phyloP scores from a whole-genome alignment of 2,329 filamentous ascomycete species.

The Penicillium frequentans region DNA sequence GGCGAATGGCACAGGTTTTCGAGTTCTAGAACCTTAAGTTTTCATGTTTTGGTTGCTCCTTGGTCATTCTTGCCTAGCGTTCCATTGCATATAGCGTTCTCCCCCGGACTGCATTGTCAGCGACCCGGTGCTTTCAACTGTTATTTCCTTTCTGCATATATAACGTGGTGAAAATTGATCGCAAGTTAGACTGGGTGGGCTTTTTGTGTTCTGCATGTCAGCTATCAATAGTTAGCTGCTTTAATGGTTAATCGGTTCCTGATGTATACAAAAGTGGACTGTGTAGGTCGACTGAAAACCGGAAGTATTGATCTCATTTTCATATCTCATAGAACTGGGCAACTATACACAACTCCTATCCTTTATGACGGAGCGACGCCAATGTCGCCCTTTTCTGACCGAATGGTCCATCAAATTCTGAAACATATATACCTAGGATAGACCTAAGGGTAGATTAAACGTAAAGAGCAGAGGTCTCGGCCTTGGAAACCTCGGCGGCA shows the following conservation, averaged over 20 bases:
- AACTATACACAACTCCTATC: slow-evolving; percentile 18
- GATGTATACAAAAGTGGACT: background rate
- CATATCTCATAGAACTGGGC: slow-evolving; percentile 15
- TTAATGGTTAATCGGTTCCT: background rate
- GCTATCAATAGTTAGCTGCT: background rate
- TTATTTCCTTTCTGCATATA: background rate
- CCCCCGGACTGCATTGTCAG: background rate
- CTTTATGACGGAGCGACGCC: slow-evolving; percentile 11
- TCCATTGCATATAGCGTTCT: background rate
- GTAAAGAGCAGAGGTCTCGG: slow-evolving; percentile 41
- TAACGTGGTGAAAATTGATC: background rate
- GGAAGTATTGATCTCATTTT: slow-evolving; percentile 14
- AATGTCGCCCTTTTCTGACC: background rate
- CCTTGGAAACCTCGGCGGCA: slow-evolving; percentile 35
- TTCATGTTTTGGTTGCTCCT: slow-evolving; percentile 1
- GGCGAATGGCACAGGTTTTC: background rate
- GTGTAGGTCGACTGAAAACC: background rate
- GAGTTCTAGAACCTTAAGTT: background rate
- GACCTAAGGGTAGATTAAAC: slow-evolving; percentile 30
- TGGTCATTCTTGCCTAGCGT: background rate
- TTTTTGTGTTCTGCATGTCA: background rate
- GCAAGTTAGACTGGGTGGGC: background rate
- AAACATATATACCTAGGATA: background rate
- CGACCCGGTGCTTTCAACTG: background rate
- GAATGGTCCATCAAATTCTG: background rate